Conservation (phyloP, 306 rosid species). For the Vachellia collinsii region DNA sequence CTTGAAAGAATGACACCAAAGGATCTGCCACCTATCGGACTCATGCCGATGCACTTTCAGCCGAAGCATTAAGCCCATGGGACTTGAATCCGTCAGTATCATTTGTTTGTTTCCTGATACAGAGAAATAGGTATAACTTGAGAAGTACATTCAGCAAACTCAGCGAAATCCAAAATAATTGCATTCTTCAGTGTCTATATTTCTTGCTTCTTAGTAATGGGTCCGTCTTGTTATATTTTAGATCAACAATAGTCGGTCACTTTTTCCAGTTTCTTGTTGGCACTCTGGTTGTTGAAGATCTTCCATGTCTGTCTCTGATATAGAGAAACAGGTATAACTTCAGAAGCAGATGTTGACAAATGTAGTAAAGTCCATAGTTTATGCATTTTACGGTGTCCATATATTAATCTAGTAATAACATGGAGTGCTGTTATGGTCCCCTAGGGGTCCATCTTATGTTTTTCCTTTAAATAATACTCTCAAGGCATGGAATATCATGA, state of each 20-base stretch:
- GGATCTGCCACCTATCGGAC: too few species aligned
- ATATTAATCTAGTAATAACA: conserved; percentile 3
- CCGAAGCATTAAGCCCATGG: neutral
- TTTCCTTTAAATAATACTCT: conserved; percentile 38
- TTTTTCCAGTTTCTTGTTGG: conserved; percentile 4
- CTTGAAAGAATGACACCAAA: too few species aligned
- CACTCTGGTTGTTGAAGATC: conserved; percentile 15
- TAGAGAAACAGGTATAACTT: conserved; percentile 4
- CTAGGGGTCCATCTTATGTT: conserved; percentile 36
- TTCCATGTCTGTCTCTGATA: neutral
- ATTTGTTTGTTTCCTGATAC: neutral
- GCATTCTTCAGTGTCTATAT: conserved; percentile 13
- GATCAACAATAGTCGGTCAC: conserved; percentile 10
- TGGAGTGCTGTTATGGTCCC: conserved; percentile 49
- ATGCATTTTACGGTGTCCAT: conserved; percentile 28
- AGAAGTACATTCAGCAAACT: conserved; percentile 12
- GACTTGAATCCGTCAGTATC: neutral
- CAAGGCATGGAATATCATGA: conserved; percentile 41
- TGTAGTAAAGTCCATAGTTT: conserved; percentile 17
- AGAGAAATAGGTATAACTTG: conserved; percentile 7
- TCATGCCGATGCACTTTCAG: neutral
- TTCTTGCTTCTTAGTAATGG: too few species aligned
- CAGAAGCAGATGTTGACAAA: conserved; percentile 22
- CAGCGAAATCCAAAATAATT: conserved; percentile 16
- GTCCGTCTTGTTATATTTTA: too few species aligned